These are phyloP conservation scores for Stentor roeselii DNA, from an alignment of 73 alveolate genomes.

Conservation along the genomic window DNA sequence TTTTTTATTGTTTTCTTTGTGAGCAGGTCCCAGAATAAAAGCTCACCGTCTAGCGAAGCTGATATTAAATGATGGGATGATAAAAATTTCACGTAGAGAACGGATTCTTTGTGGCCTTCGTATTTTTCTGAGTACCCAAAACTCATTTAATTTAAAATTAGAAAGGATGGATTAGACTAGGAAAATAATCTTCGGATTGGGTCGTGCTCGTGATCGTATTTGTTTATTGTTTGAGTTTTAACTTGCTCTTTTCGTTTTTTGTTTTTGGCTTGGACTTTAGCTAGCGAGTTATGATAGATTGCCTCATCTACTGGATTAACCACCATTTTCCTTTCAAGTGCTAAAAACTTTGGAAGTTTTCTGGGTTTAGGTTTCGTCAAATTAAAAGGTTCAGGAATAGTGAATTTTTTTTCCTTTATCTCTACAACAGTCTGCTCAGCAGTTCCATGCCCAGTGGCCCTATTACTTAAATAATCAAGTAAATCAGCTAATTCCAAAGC, in stretches of 20 bases:
- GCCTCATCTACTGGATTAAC: conserved; percentile 74
- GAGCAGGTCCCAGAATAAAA: conserved; percentile 4
- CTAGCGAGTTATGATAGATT: conserved; percentile 60
- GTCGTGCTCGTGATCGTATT: conserved; percentile 11
- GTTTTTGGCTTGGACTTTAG: conserved; percentile 59
- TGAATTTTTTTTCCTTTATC: conserved; percentile 62
- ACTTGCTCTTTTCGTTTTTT: conserved; percentile 52
- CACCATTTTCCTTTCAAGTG: conserved; percentile 57
- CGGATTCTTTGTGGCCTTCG: not conserved
- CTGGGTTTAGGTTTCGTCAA: conserved; percentile 88
- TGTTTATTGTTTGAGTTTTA: not conserved
- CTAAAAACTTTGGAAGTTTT: conserved; percentile 74
- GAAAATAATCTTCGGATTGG: too few species aligned
- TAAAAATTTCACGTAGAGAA: too few species aligned
- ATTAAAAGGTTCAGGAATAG: conserved; percentile 82
- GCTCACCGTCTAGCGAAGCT: not conserved
- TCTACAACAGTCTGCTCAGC: conserved; percentile 36
- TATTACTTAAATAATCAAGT: not conserved
- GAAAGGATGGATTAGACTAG: too few species aligned
- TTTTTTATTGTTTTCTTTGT: conserved; percentile 28
- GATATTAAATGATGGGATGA: not conserved
- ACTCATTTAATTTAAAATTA: too few species aligned
- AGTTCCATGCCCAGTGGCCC: conserved; percentile 18
- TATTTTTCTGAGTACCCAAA: not conserved
- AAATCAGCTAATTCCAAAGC: not conserved